phyloP scores from a whole-genome alignment of 139 green algal genomes.

The Zygnema circumcarinatum region DNA sequence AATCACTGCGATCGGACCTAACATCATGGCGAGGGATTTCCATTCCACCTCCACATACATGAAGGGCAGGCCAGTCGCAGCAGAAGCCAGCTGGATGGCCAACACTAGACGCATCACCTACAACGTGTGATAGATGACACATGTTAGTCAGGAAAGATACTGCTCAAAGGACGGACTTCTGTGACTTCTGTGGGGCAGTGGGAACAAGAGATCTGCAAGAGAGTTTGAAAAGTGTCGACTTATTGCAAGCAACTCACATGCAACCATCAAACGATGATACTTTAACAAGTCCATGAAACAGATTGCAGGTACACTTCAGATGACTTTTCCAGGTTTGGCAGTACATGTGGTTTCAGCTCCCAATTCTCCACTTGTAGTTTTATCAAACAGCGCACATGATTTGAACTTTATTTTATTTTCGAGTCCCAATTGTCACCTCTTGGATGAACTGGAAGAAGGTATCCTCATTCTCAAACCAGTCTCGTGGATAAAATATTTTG shows the following conservation, averaged over 20 bases:
- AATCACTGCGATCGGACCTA: conserved; percentile 26
- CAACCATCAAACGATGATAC: too few species aligned
- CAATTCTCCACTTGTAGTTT: too few species aligned
- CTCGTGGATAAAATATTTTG: not conserved
- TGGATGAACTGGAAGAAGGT: conserved; percentile 4
- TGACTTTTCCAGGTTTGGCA: too few species aligned
- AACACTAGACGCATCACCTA: conserved; percentile 33
- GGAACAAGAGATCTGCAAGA: not conserved
- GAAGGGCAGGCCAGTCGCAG: conserved; percentile 9
- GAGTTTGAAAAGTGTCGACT: not conserved
- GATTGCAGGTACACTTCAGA: too few species aligned
- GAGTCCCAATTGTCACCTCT: too few species aligned
- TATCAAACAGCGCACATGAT: too few species aligned
- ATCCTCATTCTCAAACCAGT: conserved; percentile 9
- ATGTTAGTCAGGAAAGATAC: not conserved
- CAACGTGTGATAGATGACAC: not conserved
- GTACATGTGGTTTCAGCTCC: too few species aligned
- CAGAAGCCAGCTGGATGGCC: conserved; percentile 34
- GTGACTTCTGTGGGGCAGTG: too few species aligned
- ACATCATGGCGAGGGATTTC: conserved; percentile 28
- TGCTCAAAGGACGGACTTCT: not conserved
- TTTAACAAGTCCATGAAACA: too few species aligned
- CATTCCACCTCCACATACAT: conserved; percentile 40
- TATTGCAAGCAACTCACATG: not conserved
- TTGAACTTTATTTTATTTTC: too few species aligned